phyloP scores from a whole-genome alignment of 306 rosid genomes.

The Arachis hypogaea region DNA sequence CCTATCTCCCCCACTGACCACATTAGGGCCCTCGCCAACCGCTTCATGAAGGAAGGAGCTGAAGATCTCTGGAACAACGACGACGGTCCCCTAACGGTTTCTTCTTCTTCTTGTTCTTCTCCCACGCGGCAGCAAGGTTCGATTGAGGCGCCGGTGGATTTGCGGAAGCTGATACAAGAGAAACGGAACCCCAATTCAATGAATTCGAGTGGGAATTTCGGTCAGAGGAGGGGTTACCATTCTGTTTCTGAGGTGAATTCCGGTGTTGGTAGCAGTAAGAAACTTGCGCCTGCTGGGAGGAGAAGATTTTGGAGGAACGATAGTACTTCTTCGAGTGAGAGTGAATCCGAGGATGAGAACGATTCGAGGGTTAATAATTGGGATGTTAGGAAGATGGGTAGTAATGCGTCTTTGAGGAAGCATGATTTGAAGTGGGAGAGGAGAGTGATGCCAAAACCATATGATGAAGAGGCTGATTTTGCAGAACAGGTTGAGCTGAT shows the following conservation, averaged over 20 bases:
- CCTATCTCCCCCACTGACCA: conserved; percentile 72
- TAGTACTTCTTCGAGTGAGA: conserved; percentile 45
- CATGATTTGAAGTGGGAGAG: conserved; percentile 69
- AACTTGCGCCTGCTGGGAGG: conserved; percentile 27
- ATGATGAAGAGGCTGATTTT: conserved; percentile 52
- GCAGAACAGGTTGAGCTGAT: conserved; percentile 69
- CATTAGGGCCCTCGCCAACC: conserved; percentile 72
- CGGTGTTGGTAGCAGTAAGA: conserved; percentile 22
- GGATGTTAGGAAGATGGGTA: conserved; percentile 48
- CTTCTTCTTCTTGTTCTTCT: not conserved
- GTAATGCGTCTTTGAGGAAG: conserved; percentile 80
- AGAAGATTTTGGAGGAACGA: conserved; percentile 48
- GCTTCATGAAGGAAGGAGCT: conserved; percentile 79
- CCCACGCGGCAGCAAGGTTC: conserved; percentile 34
- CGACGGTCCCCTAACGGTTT: conserved; percentile 65
- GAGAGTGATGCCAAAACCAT: conserved; percentile 54
- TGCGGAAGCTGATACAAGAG: conserved; percentile 43
- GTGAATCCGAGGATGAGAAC: not conserved
- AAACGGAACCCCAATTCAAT: conserved; percentile 27
- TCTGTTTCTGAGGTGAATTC: conserved; percentile 36
- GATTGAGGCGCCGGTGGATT: conserved; percentile 42
- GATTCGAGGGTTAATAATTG: not conserved
- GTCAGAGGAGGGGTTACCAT: conserved; percentile 52
- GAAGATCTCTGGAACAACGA: conserved; percentile 79
- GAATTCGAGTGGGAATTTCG: conserved; percentile 17